A percentile compares a stretch with the other conserved stretches of the same genome.
Conservation (phyloP, 1,284 basidiomycete species). For the Xerocomus minutiporus region DNA sequence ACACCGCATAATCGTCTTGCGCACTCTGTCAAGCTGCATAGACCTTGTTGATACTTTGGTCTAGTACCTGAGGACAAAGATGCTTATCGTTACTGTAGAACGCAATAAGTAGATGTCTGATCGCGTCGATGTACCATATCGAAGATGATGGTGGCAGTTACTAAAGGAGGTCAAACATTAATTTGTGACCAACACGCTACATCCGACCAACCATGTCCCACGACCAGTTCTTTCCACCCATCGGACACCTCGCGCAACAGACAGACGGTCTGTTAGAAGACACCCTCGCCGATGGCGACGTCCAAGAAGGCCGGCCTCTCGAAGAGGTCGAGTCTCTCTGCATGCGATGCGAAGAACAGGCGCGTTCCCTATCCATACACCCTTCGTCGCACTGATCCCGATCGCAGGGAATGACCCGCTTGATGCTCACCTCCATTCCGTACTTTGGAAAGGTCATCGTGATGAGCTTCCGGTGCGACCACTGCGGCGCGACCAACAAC, state of each 20-base stretch:
- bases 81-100: too few species aligned
- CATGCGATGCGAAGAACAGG: conserved; percentile 91
- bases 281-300: conserved; percentile 16
- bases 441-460: conserved; percentile 96
- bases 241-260: conserved; percentile 43
- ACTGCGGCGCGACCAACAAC: conserved; percentile 89
- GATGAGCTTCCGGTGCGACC: conserved; percentile 93
- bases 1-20: too few species aligned
- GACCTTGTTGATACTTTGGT: too few species aligned
- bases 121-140: too few species aligned
- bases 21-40: too few species aligned
- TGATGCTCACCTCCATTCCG: conserved; percentile 93
- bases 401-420: conserved; percentile 77
- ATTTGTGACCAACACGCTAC: too few species aligned
- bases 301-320: conserved; percentile 49
- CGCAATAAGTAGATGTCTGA: too few species aligned
- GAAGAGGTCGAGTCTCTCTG: conserved; percentile 90
- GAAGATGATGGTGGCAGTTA: too few species aligned
- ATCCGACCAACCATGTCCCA: conserved; percentile 23
- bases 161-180: too few species aligned
- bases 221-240: conserved; percentile 44
- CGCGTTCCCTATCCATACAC: conserved; percentile 28
- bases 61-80: too few species aligned
- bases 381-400: conserved; percentile 21
- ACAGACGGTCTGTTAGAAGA: conserved; percentile 28